These are phyloP conservation scores for Coemansia sp. DNA, from an alignment of 192 early-diverging fungal genomes.

Conservation along the genomic window DNA sequence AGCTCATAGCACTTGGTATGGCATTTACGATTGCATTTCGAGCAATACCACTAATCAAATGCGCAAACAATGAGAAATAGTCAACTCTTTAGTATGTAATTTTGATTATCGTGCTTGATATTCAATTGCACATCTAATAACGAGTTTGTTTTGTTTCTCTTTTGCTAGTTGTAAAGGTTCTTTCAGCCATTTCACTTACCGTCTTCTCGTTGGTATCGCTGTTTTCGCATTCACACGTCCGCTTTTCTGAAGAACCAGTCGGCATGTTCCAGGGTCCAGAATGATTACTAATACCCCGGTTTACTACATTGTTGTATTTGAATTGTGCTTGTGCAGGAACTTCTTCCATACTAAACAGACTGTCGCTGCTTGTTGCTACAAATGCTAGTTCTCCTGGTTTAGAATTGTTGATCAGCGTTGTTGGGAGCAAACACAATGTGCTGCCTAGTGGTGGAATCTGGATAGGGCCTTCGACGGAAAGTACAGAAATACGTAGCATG, in stretches of 20 bases:
- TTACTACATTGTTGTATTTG: background rate
- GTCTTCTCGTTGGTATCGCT: constrained; percentile 1
- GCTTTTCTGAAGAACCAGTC: background rate
- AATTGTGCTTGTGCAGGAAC: background rate
- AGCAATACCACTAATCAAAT: constrained; percentile 29
- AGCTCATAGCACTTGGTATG: constrained; percentile 31
- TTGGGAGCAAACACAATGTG: constrained; percentile 18
- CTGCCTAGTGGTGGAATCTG: constrained; percentile 38
- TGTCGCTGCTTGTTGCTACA: constrained; percentile 19
- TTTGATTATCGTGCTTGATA: too few species aligned
- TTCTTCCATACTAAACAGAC: background rate
- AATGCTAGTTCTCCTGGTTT: constrained; percentile 23
- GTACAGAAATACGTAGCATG: constrained; percentile 27
- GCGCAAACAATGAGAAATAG: background rate
- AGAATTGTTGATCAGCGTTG: constrained; percentile 31
- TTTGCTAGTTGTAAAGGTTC: too few species aligned
- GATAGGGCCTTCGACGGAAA: constrained; percentile 42
- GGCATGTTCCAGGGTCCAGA: background rate
- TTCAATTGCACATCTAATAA: too few species aligned
- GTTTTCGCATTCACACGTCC: constrained; percentile 18
- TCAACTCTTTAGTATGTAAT: too few species aligned
- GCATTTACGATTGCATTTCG: constrained; percentile 29
- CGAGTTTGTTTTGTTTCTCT: too few species aligned
- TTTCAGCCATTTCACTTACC: background rate
- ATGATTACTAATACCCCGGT: background rate